phyloP scores from a whole-genome alignment of 148 eudicot species.

The Fagopyrum homotropicum region DNA sequence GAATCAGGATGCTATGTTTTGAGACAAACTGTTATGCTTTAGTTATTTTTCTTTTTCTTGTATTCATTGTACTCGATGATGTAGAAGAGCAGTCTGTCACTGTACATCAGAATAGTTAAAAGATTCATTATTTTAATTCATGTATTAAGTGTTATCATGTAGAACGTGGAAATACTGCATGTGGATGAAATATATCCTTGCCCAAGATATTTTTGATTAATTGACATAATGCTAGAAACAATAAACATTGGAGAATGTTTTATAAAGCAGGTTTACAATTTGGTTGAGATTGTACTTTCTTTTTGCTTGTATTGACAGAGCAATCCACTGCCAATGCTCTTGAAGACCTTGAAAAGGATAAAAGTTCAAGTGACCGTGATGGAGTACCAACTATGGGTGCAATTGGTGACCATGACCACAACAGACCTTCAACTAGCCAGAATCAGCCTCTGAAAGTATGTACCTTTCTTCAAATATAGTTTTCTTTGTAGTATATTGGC shows the following conservation, averaged over 20 bases:
- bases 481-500: not conserved
- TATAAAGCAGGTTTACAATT: not conserved
- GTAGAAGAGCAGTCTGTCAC: not conserved
- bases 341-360: not conserved
- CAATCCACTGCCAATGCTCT: constrained; percentile 1
- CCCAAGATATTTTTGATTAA: not conserved
- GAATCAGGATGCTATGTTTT: not conserved
- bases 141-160: not conserved
- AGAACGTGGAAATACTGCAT: not conserved
- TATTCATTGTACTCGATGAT: not conserved
- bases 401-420: constrained; percentile 6
- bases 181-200: not conserved
- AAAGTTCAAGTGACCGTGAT: not conserved
- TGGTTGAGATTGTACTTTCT: not conserved
- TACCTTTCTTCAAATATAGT: not conserved
- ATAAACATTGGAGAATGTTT: not conserved
- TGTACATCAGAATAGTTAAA: not conserved
- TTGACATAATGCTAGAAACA: not conserved
- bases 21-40: not conserved
- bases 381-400: not conserved
- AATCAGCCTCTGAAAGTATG: constrained; percentile 9
- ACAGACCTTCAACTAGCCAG: constrained; percentile 4
- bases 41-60: not conserved
- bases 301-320: not conserved
- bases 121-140: not conserved